Conservation (phyloP, 1,284 basidiomycete genomes). For the Anthracocystis walkeri region DNA sequence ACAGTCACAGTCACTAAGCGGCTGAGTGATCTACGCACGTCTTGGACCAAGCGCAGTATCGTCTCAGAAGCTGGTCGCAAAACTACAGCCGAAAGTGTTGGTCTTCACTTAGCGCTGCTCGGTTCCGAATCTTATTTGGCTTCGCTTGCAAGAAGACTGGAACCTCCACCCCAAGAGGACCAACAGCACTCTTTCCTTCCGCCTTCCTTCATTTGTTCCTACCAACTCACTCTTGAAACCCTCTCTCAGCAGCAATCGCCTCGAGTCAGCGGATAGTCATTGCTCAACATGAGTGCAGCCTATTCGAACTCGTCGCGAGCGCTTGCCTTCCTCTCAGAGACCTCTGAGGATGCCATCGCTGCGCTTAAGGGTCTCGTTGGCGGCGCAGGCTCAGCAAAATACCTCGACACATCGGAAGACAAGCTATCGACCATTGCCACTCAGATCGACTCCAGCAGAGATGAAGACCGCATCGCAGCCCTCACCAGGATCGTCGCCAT, state of each 20-base stretch:
- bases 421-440: conserved; percentile 53
- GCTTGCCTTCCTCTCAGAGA: conserved; percentile 62
- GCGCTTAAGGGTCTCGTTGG: conserved; percentile 63
- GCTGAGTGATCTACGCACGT: no score
- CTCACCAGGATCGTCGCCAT: conserved; percentile 70
- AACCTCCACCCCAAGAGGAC: conserved; percentile 15
- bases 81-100: conserved; percentile 5
- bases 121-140: neutral
- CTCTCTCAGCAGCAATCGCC: neutral
- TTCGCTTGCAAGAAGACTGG: neutral
- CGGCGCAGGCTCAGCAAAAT: conserved; percentile 56
- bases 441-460: conserved; percentile 61
- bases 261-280: conserved; percentile 7
- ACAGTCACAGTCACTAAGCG: no score
- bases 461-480: conserved; percentile 62
- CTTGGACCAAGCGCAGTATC: no score
- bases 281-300: conserved; percentile 43
- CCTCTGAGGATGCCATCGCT: conserved; percentile 64
- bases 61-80: no score
- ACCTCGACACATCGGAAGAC: conserved; percentile 63
- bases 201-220: neutral
- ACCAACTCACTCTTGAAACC: neutral
- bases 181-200: conserved; percentile 5
- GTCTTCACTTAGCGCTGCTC: conserved; percentile 16
- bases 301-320: conserved; percentile 63